Conservation (phyloP, 768 basidiomycete genomes). For the Lactarius evosmus region DNA sequence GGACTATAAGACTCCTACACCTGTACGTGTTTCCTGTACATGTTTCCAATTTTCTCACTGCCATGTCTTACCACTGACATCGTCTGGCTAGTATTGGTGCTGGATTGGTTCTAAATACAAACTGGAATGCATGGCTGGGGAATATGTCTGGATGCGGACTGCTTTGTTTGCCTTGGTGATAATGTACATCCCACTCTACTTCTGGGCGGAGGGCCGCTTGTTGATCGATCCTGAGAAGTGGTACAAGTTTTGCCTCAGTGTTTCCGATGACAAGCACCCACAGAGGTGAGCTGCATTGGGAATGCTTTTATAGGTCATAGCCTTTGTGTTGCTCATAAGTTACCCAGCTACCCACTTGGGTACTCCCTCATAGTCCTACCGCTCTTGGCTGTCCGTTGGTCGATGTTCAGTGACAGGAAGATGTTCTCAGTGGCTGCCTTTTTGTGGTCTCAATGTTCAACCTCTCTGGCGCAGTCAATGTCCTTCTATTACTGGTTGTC, state of each 20-base stretch:
- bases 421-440: slow-evolving; percentile 37
- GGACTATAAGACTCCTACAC: slow-evolving; percentile 38
- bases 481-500: slow-evolving; percentile 40
- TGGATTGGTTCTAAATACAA: slow-evolving; percentile 39
- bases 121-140: slow-evolving; percentile 37
- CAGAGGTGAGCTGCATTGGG: slow-evolving; percentile 3
- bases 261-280: slow-evolving; percentile 2
- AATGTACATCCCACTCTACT: slow-evolving; percentile 38
- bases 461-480: slow-evolving; percentile 42
- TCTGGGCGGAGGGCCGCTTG: slow-evolving; percentile 39
- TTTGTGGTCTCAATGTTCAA: slow-evolving; percentile 35
- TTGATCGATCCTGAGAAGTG: slow-evolving; percentile 33
- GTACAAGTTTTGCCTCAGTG: slow-evolving; percentile 36
- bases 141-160: slow-evolving; percentile 48
- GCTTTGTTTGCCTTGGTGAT: slow-evolving; percentile 36
- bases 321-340: not conserved
- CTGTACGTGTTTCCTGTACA: slow-evolving; percentile 36
- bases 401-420: slow-evolving; percentile 21
- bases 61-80: not conserved
- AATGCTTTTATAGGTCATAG: slow-evolving; percentile 31
- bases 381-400: slow-evolving; percentile 42
- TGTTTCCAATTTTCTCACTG: not conserved
- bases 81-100: slow-evolving; percentile 38
- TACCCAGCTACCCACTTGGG: slow-evolving; percentile 38
- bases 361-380: slow-evolving; percentile 43